phyloP scores from a whole-genome alignment of 495 filamentous ascomycete species.

The Aspergillus asperescens region DNA sequence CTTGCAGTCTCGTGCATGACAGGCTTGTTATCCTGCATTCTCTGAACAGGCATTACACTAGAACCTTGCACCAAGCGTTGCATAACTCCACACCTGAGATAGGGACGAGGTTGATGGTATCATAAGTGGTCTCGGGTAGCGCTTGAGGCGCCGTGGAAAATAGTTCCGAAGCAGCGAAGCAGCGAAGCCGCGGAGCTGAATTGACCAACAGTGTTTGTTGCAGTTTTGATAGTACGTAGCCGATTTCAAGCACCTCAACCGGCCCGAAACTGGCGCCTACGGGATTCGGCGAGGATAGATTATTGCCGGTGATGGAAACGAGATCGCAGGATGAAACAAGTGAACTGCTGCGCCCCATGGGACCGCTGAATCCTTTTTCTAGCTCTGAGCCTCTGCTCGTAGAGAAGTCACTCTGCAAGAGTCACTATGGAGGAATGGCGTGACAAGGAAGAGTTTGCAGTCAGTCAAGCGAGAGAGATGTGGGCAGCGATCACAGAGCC shows the following conservation, averaged over 20 bases:
- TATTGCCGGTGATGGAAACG: neutral
- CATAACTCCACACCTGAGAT: slow-evolving; percentile 14
- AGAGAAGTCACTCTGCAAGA: neutral
- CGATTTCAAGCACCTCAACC: neutral
- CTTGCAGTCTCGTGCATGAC: slow-evolving; percentile 1
- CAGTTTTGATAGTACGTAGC: neutral
- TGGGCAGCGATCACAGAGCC: too few relatives aligned
- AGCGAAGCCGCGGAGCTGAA: neutral
- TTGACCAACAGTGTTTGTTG: neutral
- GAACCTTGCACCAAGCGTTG: slow-evolving; percentile 8
- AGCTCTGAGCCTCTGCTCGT: neutral
- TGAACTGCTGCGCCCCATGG: neutral
- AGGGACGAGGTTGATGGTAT: slow-evolving; percentile 1
- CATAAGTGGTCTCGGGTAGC: slow-evolving; percentile 12
- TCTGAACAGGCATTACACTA: slow-evolving; percentile 6
- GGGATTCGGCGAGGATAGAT: neutral
- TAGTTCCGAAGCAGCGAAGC: neutral
- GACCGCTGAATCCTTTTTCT: neutral
- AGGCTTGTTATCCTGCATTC: slow-evolving; percentile 5
- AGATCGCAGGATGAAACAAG: too few relatives aligned
- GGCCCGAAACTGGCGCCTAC: neutral
- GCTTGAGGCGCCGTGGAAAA: slow-evolving; percentile 7
- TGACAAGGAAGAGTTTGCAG: neutral
- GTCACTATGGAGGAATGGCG: neutral
- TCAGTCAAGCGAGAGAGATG: neutral